Evolutionary conservation across 345 rosid species (phyloP).

Genomic region (Arabis alpina): DNA sequence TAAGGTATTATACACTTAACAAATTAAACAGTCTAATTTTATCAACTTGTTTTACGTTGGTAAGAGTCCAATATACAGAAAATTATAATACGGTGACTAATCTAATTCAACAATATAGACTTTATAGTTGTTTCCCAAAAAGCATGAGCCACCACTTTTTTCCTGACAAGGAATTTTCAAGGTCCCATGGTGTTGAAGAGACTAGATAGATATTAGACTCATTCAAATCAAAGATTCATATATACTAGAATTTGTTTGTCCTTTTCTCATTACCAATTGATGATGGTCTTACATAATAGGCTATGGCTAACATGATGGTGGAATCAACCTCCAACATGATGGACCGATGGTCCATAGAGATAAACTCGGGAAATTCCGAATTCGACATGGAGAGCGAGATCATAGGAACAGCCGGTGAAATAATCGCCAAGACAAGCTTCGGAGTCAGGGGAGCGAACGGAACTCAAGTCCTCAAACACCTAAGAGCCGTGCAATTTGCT

Average conservation of each 20-base stretch:
- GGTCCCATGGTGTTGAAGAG: slow-evolving; percentile 22
- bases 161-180: slow-evolving; percentile 16
- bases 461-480: slow-evolving; percentile 57
- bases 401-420: slow-evolving; percentile 73
- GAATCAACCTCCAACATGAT: slow-evolving; percentile 79
- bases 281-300: slow-evolving; percentile 42
- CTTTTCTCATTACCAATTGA: background rate
- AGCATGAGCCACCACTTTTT: slow-evolving; percentile 28
- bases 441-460: slow-evolving; percentile 67
- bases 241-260: background rate
- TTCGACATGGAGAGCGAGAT: slow-evolving; percentile 80
- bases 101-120: slow-evolving; percentile 38
- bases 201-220: slow-evolving; percentile 24
- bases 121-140: slow-evolving; percentile 17
- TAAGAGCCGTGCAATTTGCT: slow-evolving; percentile 72
- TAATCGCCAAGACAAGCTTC: slow-evolving; percentile 87
- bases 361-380: slow-evolving; percentile 53
- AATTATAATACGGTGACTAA: slow-evolving; percentile 31
- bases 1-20: slow-evolving; percentile 52
- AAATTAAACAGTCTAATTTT: background rate
- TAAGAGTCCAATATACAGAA: slow-evolving; percentile 24
- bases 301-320: slow-evolving; percentile 79
- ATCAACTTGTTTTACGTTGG: slow-evolving; percentile 20
- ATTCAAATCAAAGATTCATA: slow-evolving; percentile 31
- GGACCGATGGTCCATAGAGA: slow-evolving; percentile 58